Percentiles rank a stretch among this genome's conserved stretches.
phyloP scores from a whole-genome alignment of 2,329 filamentous ascomycete species.

The Pseudogymnoascus sp. region DNA sequence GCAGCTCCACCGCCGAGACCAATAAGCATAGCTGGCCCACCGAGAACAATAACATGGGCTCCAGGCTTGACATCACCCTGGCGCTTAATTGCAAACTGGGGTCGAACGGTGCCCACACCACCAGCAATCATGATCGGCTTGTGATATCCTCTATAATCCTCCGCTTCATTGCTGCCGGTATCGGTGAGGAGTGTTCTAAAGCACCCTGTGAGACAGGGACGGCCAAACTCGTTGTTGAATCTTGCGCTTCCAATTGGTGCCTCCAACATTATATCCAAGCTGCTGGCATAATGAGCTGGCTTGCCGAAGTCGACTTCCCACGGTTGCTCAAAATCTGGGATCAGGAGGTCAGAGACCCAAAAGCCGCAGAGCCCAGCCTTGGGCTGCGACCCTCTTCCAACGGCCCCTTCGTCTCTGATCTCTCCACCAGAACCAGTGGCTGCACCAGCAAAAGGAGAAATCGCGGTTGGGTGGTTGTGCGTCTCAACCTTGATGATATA shows the following conservation, averaged over 20 bases:
- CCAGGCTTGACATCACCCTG: constrained; percentile 70
- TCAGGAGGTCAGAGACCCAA: constrained; percentile 88
- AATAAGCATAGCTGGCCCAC: constrained; percentile 95
- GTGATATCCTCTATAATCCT: constrained; percentile 82
- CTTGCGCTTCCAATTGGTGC: constrained; percentile 89
- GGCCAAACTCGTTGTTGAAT: constrained; percentile 97
- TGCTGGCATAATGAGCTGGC: constrained; percentile 85
- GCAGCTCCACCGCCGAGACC: constrained; percentile 92
- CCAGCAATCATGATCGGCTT: constrained; percentile 99
- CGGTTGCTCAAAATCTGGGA: constrained; percentile 70
- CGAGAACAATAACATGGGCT: constrained; percentile 86
- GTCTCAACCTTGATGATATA: constrained; percentile 93
- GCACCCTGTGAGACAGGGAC: constrained; percentile 78
- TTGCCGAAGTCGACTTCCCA: constrained; percentile 91
- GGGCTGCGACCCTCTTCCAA: constrained; percentile 83
- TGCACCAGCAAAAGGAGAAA: constrained; percentile 85
- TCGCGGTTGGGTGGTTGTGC: constrained; percentile 93
- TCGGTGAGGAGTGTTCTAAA: constrained; percentile 81
- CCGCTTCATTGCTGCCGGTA: constrained; percentile 46
- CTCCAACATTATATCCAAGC: constrained; percentile 94
- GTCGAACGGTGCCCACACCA: constrained; percentile 84
- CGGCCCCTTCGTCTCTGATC: constrained; percentile 89
- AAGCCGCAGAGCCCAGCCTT: constrained; percentile 90
- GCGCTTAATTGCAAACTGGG: constrained; percentile 82
- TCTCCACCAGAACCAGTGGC: constrained; percentile 94